phyloP scores from a whole-genome alignment of 2,329 filamentous ascomycete genomes.

The Penicillium capsulatum region DNA sequence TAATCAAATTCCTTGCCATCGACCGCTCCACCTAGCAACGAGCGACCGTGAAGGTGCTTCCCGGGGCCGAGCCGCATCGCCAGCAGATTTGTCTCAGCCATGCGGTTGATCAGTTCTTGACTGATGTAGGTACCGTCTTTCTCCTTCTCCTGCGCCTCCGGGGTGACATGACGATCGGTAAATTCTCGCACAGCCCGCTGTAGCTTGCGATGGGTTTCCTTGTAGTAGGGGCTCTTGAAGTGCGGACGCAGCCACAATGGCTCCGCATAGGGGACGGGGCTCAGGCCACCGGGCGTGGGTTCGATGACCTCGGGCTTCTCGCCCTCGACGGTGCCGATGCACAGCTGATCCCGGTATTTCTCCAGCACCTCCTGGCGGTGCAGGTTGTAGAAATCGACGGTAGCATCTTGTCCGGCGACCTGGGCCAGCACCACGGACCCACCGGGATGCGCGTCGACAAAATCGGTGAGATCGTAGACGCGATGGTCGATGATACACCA shows the following conservation, averaged over 20 bases:
- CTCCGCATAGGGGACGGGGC: slow-evolving; percentile 76
- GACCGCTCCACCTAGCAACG: slow-evolving; percentile 64
- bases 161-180: slow-evolving; percentile 64
- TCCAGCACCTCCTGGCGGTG: slow-evolving; percentile 84
- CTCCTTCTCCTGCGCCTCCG: slow-evolving; percentile 74
- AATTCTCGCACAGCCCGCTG: slow-evolving; percentile 69
- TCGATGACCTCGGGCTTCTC: slow-evolving; percentile 72
- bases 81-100: slow-evolving; percentile 68
- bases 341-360: slow-evolving; percentile 68
- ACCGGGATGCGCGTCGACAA: slow-evolving; percentile 79
- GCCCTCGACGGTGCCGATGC: slow-evolving; percentile 69
- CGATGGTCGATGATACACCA: slow-evolving; percentile 84
- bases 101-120: slow-evolving; percentile 68
- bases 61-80: slow-evolving; percentile 82
- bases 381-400: slow-evolving; percentile 82
- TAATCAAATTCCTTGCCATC: slow-evolving; percentile 81
- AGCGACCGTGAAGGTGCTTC: slow-evolving; percentile 70
- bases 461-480: slow-evolving; percentile 83
- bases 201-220: slow-evolving; percentile 65
- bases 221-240: slow-evolving; percentile 78
- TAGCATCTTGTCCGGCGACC: slow-evolving; percentile 77
- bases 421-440: slow-evolving; percentile 75
- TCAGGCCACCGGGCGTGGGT: slow-evolving; percentile 66
- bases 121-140: slow-evolving; percentile 66
- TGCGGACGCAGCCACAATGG: slow-evolving; percentile 74